A percentile compares a stretch with the other conserved stretches of the same genome.
phyloP scores from a whole-genome alignment of 805 yeast species.

The Tetrapisispora taiwanensis region DNA sequence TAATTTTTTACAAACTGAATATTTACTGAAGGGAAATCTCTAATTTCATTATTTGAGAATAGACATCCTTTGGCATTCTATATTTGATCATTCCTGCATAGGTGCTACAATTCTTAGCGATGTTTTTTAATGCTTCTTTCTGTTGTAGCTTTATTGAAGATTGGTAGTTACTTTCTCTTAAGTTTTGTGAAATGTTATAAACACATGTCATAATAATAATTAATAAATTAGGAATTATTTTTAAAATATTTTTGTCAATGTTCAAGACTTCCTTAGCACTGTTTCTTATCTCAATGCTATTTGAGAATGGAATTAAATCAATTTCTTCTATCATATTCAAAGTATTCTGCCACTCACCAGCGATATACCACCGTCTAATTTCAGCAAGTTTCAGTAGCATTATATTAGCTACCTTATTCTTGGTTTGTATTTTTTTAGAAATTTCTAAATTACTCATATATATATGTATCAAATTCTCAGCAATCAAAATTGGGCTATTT shows the following conservation, averaged over 20 bases:
- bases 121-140: conserved; percentile 42
- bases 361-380: conserved; percentile 51
- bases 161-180: conserved; percentile 32
- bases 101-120: conserved; percentile 82
- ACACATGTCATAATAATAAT: conserved; percentile 74
- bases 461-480: conserved; percentile 25
- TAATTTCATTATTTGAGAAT: conserved; percentile 54
- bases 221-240: conserved; percentile 70
- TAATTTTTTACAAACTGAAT: background rate
- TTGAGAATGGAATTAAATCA: conserved; percentile 56
- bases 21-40: conserved; percentile 34
- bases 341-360: conserved; percentile 49
- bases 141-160: conserved; percentile 44
- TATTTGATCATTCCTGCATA: conserved; percentile 93
- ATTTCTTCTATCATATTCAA: conserved; percentile 46
- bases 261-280: conserved; percentile 58
- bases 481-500: conserved; percentile 33
- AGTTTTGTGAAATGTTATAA: conserved; percentile 43
- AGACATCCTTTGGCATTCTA: conserved; percentile 80
- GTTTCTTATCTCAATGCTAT: conserved; percentile 48
- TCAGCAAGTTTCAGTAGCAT: conserved; percentile 55
- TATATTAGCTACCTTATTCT: conserved; percentile 55
- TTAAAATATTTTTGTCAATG: conserved; percentile 60
- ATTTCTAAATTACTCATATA: conserved; percentile 50
- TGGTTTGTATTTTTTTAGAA: conserved; percentile 41